Percentiles rank a stretch among this genome's conserved stretches.
Evolutionary conservation across 306 rosid genomes (phyloP).

Genomic region (Cucurbita pepo): DNA sequence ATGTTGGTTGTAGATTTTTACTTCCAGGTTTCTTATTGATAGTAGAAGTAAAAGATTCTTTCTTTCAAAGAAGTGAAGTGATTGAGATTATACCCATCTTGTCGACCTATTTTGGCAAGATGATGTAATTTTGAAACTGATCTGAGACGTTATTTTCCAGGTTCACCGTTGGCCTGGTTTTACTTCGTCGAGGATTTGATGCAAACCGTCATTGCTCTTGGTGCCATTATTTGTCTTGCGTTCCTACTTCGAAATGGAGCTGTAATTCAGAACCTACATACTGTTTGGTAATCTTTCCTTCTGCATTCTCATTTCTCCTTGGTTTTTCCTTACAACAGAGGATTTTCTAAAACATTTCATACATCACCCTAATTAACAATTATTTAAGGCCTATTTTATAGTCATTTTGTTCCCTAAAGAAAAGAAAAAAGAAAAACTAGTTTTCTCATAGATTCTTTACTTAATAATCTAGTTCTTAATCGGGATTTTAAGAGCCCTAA

Average conservation of each 20-base stretch:
- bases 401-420: background rate
- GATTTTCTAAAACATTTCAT: background rate
- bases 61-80: background rate
- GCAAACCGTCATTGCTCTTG: conserved; percentile 90
- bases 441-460: too few species aligned
- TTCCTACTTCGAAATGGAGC: conserved; percentile 95
- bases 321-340: background rate
- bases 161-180: conserved; percentile 55
- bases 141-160: conserved; percentile 15
- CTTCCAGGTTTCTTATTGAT: background rate
- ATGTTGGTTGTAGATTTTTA: background rate
- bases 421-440: too few species aligned
- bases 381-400: background rate
- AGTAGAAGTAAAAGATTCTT: background rate
- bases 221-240: conserved; percentile 93
- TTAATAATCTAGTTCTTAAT: too few species aligned
- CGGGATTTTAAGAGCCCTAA: too few species aligned
- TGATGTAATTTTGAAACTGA: background rate
- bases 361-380: background rate
- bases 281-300: conserved; percentile 42
- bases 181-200: conserved; percentile 61
- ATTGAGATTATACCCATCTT: background rate
- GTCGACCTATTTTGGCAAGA: background rate
- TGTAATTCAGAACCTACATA: conserved; percentile 58
- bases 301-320: background rate